These are phyloP conservation scores for Tuber calosporum DNA, from an alignment of 495 filamentous ascomycete genomes.

Conservation along the genomic window DNA sequence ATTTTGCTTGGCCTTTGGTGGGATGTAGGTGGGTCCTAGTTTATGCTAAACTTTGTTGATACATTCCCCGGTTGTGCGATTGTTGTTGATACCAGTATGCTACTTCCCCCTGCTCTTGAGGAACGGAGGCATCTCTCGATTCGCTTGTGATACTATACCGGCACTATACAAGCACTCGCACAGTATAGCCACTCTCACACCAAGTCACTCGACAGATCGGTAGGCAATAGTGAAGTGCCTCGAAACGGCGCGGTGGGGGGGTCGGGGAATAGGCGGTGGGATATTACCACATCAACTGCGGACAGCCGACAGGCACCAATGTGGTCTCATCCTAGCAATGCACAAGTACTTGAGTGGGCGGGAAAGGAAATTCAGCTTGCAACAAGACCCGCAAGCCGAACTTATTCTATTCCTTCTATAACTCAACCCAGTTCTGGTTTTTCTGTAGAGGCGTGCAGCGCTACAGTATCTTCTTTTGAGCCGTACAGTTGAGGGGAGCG, in stretches of 20 bases:
- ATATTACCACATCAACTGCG: not conserved
- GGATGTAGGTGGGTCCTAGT: not conserved
- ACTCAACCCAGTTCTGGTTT: not conserved
- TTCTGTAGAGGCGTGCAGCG: not conserved
- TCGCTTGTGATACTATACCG: not conserved
- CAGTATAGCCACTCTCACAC: not conserved
- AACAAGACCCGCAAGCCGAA: not conserved
- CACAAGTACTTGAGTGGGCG: not conserved
- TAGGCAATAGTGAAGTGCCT: not conserved
- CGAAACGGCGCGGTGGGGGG: not conserved
- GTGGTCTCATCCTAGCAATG: not conserved
- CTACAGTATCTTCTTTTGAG: not conserved
- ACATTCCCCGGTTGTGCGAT: not conserved
- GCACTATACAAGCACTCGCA: too few species aligned
- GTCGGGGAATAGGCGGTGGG: not conserved
- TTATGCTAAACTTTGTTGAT: not conserved
- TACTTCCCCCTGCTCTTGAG: not conserved
- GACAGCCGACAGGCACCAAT: not conserved
- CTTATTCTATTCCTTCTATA: not conserved
- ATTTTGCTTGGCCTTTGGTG: not conserved
- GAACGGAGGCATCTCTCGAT: not conserved
- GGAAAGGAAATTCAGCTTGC: not conserved
- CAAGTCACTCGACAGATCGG: not conserved
- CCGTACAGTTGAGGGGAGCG: not conserved
- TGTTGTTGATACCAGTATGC: not conserved